Evolutionary conservation across 306 rosid species (phyloP), one percentile per base, ranked within the genome.

Genomic region (Prunus dulcis): DNA sequence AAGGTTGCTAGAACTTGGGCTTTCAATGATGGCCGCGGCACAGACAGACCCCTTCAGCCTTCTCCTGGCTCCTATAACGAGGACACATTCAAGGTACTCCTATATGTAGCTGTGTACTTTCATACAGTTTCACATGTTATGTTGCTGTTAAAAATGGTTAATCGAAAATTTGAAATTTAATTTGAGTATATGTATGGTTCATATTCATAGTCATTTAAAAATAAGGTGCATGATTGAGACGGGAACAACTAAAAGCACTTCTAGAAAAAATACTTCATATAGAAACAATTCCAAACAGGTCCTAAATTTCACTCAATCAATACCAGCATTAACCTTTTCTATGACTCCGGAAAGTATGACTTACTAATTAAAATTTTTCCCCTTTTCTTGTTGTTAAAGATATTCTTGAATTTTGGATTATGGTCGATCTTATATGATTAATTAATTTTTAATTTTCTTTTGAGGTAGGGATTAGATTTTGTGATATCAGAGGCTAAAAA

Each of bases 1-100:
- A 79, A 76, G 0, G 88, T 89, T 27, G 82, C 91, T 64, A 80
- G 91, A 14, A 80, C 89, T 3, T 87, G 90, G 94, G 94, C 85
- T 3, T 89, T 83, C 45, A 85, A 71, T 53, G 94, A 89, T 55
- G 94, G 91, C 43, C 0, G 9, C 56, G 84, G 80, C 13, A 22
- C 1, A 14, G 17, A 82, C 69, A 82, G 73, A 67, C 65, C 91
- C 6, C 83, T 87, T 4, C 91, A 84, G 76, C 58, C 71, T 17
- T 85, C 90, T 0, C 86, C 87, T 22, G 81, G 91, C 9, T 18
- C 83, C 25, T 89, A 87, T 56, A 79, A 89, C 66, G 91, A 87
- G 75, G 58, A 10, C 45, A 60, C 79, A 18, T 87, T 87, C 61
- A 81, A 82, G 88, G 94, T 85, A 43, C 19, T 32, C 7, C 0